phyloP scores from a whole-genome alignment of 1,284 basidiomycete genomes.

The Wallemia ichthyophaga region DNA sequence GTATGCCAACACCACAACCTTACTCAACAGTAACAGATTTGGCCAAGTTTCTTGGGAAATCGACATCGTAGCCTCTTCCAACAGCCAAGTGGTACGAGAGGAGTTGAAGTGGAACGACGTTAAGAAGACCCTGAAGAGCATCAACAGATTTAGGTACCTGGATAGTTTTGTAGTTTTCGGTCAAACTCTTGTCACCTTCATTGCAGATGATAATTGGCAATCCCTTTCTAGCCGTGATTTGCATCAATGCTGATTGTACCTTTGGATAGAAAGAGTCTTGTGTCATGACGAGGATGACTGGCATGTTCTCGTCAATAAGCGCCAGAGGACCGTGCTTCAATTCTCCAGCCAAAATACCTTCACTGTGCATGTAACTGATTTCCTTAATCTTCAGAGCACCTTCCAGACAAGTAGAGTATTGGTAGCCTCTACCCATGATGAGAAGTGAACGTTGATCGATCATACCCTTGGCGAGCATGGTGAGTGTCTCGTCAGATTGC shows the following conservation, averaged over 20 bases:
- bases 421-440: constrained; percentile 95
- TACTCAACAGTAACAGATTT: constrained; percentile 17
- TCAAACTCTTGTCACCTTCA: constrained; percentile 58
- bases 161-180: constrained; percentile 44
- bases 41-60: constrained; percentile 84
- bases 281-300: constrained; percentile 96
- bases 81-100: constrained; percentile 90
- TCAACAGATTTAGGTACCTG: constrained; percentile 82
- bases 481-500: constrained; percentile 43
- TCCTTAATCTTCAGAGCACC: constrained; percentile 99
- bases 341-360: constrained; percentile 89
- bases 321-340: constrained; percentile 96
- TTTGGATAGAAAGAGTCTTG: constrained; percentile 95
- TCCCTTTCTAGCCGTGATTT: constrained; percentile 91
- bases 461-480: constrained; percentile 47
- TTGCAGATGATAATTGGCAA: constrained; percentile 89
- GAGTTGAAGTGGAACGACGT: constrained; percentile 86
- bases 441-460: constrained; percentile 62
- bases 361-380: constrained; percentile 69
- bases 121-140: constrained; percentile 79
- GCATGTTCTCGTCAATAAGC: constrained; percentile 92
- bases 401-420: constrained; percentile 91
- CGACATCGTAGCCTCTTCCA: constrained; percentile 84
- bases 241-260: constrained; percentile 77
- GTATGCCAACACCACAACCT: background rate